These are phyloP conservation scores for Linderina pennispora DNA, from an alignment of 192 early-diverging fungal genomes.

Conservation along the genomic window DNA sequence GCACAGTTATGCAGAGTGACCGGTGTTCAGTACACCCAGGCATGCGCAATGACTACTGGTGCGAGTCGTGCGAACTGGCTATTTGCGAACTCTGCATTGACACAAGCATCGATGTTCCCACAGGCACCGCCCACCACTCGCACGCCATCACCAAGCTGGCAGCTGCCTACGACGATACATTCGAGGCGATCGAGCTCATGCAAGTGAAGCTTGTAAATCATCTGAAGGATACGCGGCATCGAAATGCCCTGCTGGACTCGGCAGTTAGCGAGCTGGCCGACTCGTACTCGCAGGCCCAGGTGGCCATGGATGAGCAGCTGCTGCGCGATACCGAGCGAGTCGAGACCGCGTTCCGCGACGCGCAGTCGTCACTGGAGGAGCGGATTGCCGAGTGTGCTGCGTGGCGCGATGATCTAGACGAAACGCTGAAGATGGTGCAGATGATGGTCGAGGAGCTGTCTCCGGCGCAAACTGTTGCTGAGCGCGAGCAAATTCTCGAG, in stretches of 20 bases:
- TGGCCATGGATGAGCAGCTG: slow-evolving; percentile 1
- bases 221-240: slow-evolving; percentile 25
- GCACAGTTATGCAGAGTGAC: slow-evolving; percentile 3
- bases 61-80: slow-evolving; percentile 18
- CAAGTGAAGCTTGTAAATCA: slow-evolving; percentile 21
- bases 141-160: slow-evolving; percentile 23
- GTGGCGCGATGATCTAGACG: slow-evolving; percentile 31
- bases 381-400: slow-evolving; percentile 1
- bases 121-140: slow-evolving; percentile 2
- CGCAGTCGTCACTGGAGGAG: background rate
- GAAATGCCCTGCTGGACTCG: slow-evolving; percentile 10
- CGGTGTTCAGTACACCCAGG: slow-evolving; percentile 41
- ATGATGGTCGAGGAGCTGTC: slow-evolving; percentile 31
- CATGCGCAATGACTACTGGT: slow-evolving; percentile 34
- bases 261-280: background rate
- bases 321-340: background rate
- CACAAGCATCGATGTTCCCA: background rate
- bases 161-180: slow-evolving; percentile 40
- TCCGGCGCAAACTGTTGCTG: slow-evolving; percentile 24
- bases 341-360: background rate
- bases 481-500: slow-evolving; percentile 10
- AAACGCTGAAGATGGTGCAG: slow-evolving; percentile 21
- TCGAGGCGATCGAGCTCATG: slow-evolving; percentile 28
- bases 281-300: slow-evolving; percentile 8
- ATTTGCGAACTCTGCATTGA: slow-evolving; percentile 27